A percentile compares a stretch with the other conserved stretches of the same genome.
phyloP scores from a whole-genome alignment of 129 eudicot species.

The Apium graveolens region DNA sequence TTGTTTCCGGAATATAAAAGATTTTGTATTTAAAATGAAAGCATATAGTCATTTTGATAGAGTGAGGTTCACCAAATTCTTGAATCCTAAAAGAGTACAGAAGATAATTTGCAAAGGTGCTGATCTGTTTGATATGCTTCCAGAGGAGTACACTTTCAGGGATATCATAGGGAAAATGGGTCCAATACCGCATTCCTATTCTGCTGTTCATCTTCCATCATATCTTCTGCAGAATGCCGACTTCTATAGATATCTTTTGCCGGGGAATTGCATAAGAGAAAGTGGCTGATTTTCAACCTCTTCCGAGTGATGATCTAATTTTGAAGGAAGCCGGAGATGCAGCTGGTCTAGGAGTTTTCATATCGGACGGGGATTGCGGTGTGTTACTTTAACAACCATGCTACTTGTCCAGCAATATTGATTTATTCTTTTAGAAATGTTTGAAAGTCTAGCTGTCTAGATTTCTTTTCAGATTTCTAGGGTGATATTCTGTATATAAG shows the following conservation, averaged over 20 bases:
- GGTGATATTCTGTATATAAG: conserved; percentile 46
- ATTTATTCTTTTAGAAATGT: conserved; percentile 34
- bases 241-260: conserved; percentile 41
- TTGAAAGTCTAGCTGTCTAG: conserved; percentile 17
- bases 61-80: conserved; percentile 42
- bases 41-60: conserved; percentile 57
- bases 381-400: conserved; percentile 12
- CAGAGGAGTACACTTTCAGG: conserved; percentile 54
- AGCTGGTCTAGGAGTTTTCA: conserved; percentile 4
- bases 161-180: conserved; percentile 64
- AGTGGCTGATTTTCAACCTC: conserved; percentile 23
- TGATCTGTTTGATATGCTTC: conserved; percentile 55
- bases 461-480: conserved; percentile 20
- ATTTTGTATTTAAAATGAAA: conserved; percentile 58
- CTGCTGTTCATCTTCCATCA: conserved; percentile 58
- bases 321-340: conserved; percentile 14
- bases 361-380: conserved; percentile 7
- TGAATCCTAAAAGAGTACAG: conserved; percentile 48
- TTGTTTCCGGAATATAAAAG: conserved; percentile 45
- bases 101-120: conserved; percentile 48
- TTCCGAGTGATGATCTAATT: neutral
- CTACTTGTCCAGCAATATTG: conserved; percentile 16
- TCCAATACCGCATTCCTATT: conserved; percentile 53
- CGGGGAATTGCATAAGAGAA: conserved; percentile 54
- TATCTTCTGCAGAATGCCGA: conserved; percentile 53